Evolutionary conservation across 345 rosid species (phyloP).

Genomic region (Rhizophora apiculata): DNA sequence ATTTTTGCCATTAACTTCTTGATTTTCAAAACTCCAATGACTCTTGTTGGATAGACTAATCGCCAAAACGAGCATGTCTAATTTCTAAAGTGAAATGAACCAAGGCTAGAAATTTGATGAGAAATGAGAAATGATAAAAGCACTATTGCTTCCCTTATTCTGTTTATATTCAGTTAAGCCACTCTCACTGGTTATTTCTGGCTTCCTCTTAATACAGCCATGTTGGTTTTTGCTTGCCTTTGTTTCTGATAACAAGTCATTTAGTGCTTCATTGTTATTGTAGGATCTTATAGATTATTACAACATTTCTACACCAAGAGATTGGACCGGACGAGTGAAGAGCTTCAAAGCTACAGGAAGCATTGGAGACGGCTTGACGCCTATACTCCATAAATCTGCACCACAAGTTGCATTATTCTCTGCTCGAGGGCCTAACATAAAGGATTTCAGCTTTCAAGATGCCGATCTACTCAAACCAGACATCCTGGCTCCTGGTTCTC

Average conservation of each 20-base stretch:
- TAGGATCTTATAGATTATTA: conserved; percentile 95
- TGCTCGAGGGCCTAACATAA: conserved; percentile 94
- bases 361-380: conserved; percentile 91
- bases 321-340: conserved; percentile 95
- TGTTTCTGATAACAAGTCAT: conserved; percentile 11
- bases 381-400: conserved; percentile 94
- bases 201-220: not conserved
- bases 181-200: not conserved
- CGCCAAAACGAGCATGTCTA: not conserved
- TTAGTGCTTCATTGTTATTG: conserved; percentile 11
- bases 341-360: conserved; percentile 80
- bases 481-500: conserved; percentile 92
- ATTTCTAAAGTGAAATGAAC: not conserved
- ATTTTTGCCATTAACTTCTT: not conserved
- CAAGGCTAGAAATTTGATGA: not conserved
- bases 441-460: conserved; percentile 90
- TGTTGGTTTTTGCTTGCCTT: not conserved
- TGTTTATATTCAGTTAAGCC: not conserved
- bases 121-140: not conserved
- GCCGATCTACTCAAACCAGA: conserved; percentile 99
- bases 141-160: not conserved
- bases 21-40: not conserved
- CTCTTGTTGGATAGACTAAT: not conserved
- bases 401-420: conserved; percentile 97
- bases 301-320: conserved; percentile 84